Conservation (phyloP, 345 rosid genomes). For the Bruguiera sexangula region DNA sequence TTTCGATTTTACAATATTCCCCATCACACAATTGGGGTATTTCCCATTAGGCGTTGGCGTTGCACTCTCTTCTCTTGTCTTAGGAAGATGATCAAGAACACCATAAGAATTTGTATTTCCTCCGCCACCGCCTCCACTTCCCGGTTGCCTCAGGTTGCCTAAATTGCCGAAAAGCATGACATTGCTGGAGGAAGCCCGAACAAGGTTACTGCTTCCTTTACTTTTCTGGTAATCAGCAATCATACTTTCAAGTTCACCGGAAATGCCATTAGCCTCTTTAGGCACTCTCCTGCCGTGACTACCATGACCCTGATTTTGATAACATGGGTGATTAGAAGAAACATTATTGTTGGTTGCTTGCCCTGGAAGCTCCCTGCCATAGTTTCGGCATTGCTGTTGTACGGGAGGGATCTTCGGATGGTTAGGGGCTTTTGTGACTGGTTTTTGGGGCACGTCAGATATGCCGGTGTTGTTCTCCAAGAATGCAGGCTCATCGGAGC, state of each 20-base stretch:
- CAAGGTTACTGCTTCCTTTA: constrained; percentile 44
- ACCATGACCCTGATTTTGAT: constrained; percentile 28
- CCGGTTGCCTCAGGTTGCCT: constrained; percentile 28
- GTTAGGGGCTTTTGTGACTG: constrained; percentile 33
- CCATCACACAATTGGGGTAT: constrained; percentile 43
- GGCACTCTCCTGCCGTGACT: constrained; percentile 51
- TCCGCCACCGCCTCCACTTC: constrained; percentile 11
- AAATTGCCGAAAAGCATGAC: constrained; percentile 69
- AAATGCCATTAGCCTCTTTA: constrained; percentile 52
- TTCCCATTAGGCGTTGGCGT: constrained; percentile 18
- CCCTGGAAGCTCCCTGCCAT: constrained; percentile 17
- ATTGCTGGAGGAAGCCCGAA: constrained; percentile 87
- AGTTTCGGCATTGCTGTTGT: constrained; percentile 5
- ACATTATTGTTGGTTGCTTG: constrained; percentile 1
- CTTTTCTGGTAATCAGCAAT: constrained; percentile 64
- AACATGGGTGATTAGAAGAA: neutral
- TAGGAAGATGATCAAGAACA: constrained; percentile 25
- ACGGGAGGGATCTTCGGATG: constrained; percentile 26
- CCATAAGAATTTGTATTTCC: constrained; percentile 18
- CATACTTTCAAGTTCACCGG: constrained; percentile 88
- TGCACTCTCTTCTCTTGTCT: constrained; percentile 17
- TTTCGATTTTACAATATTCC: constrained; percentile 47
- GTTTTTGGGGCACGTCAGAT: constrained; percentile 22
- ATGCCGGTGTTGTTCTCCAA: constrained; percentile 12
- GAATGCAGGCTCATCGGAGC: constrained; percentile 45